Evolutionary conservation across 73 alveolate species (phyloP), one percentile per base, ranked within the genome.

Genomic region (Paramecium caudatum): DNA sequence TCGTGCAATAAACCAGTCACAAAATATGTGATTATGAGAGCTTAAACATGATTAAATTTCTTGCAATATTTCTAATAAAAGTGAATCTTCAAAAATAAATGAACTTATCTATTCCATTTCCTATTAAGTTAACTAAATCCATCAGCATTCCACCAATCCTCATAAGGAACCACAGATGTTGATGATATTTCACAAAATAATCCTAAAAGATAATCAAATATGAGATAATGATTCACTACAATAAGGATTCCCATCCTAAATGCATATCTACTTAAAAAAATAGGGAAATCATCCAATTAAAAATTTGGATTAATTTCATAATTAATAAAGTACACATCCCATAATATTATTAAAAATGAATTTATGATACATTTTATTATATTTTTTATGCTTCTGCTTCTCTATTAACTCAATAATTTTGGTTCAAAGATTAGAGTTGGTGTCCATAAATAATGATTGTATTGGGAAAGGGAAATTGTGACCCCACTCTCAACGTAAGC

Each of bases 71-170:
- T 55, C 13, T 55, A 55, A 55, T 55, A 55, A 5, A 55, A 27
- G 30, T 55, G 23, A 4, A 23, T 55, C 30, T 55, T 55, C 7
- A 55, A 21, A 23, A 55, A 55, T 2, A 10, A 2, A 23, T 23
- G 80, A 17, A 55, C 80, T 27, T 55, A 23, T 55, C 30, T 21
- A 55, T 55, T 55, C 45, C 80, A 55, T 55, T 23, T 55, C 30
- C 80, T 55, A 55, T 55, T 55, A 27, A 55, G 30, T 19, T 10
- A 9, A 9, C 80, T 43, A 55, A 55, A 55, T 6, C 80, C 80
- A 19, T 55, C 46, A 1, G 80, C 80, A 55, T 55, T 55, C 80
- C 80, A 55, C 80, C 80, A 55, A 55, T 55, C 80, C 3, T 55
- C 80, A 55, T 55, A 55, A 27, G 30, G 30, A 5, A 55, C n/a